These are phyloP conservation scores for Diddensiella santjacobensis DNA, from an alignment of 805 yeast species.

Conservation along the genomic window DNA sequence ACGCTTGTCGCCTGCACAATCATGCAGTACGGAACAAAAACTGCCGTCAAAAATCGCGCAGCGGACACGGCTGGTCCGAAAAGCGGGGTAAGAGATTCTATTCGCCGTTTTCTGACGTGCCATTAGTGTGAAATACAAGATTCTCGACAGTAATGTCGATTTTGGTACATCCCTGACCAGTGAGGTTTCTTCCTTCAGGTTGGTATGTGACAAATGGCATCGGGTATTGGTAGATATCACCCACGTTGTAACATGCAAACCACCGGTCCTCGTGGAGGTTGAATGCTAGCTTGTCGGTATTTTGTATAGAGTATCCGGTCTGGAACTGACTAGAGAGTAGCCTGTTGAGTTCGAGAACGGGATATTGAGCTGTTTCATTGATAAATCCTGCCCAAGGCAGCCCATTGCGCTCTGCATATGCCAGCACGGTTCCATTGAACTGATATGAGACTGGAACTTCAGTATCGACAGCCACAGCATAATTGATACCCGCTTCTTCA, in stretches of 20 bases:
- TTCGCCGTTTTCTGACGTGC: too few relatives aligned
- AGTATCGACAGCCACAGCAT: constrained; percentile 2
- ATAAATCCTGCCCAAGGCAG: not conserved
- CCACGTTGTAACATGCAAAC: constrained; percentile 2
- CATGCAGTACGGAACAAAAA: too few relatives aligned
- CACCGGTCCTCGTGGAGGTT: not conserved
- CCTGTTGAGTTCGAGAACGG: constrained; percentile 1
- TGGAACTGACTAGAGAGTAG: not conserved
- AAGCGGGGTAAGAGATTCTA: too few relatives aligned
- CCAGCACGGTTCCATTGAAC: constrained; percentile 3
- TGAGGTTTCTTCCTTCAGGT: not conserved
- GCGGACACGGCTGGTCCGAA: too few relatives aligned
- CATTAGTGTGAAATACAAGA: too few relatives aligned
- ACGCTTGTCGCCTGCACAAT: too few relatives aligned
- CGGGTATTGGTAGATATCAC: constrained; percentile 2
- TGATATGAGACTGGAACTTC: not conserved
- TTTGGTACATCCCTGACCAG: not conserved
- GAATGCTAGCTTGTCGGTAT: not conserved
- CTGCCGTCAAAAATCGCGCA: too few relatives aligned
- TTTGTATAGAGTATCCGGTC: not conserved
- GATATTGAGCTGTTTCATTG: not conserved
- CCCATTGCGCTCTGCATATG: not conserved
- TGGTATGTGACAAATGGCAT: constrained; percentile 4
- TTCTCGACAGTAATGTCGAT: not conserved
- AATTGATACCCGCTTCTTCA: constrained; percentile 8